These are phyloP conservation scores for Iris macrosiphon DNA, from an alignment of 106 monocot genomes.

Conservation along the genomic window DNA sequence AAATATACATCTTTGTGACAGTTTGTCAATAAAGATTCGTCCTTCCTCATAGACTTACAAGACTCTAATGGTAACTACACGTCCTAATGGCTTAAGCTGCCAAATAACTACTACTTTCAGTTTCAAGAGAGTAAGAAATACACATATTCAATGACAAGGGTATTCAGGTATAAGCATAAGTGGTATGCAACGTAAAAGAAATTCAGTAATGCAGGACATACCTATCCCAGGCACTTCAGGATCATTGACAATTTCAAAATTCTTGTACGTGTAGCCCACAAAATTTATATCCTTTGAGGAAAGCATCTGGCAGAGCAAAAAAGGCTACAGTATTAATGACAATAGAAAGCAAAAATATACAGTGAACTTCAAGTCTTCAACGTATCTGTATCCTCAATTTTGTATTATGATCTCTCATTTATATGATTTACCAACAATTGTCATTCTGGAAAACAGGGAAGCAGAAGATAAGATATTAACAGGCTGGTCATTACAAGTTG, in stretches of 20 bases:
- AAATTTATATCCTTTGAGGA: conserved; percentile 21
- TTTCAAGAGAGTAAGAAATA: too few species aligned
- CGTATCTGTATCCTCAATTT: neutral
- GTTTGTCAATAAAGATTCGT: too few species aligned
- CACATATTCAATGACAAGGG: too few species aligned
- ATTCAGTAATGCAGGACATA: neutral
- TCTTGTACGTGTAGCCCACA: conserved; percentile 23
- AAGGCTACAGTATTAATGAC: neutral
- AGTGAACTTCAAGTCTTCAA: neutral
- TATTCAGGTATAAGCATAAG: neutral
- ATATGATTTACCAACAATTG: too few species aligned
- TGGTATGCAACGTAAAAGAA: neutral
- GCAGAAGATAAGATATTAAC: neutral
- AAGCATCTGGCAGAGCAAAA: conserved; percentile 17
- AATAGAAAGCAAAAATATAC: neutral
- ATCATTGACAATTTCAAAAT: conserved; percentile 20
- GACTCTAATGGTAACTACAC: too few species aligned
- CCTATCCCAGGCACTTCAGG: conserved; percentile 15
- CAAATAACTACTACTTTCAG: too few species aligned
- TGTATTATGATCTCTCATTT: neutral
- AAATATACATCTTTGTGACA: too few species aligned
- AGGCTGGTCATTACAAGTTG: neutral
- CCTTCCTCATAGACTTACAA: too few species aligned
- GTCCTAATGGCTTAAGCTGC: too few species aligned
- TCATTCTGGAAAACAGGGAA: neutral